A percentile compares a stretch with the other conserved stretches of the same genome.
These are phyloP conservation scores for Fusarium veterinarium DNA, from an alignment of 2,329 filamentous ascomycete genomes.

Conservation along the genomic window DNA sequence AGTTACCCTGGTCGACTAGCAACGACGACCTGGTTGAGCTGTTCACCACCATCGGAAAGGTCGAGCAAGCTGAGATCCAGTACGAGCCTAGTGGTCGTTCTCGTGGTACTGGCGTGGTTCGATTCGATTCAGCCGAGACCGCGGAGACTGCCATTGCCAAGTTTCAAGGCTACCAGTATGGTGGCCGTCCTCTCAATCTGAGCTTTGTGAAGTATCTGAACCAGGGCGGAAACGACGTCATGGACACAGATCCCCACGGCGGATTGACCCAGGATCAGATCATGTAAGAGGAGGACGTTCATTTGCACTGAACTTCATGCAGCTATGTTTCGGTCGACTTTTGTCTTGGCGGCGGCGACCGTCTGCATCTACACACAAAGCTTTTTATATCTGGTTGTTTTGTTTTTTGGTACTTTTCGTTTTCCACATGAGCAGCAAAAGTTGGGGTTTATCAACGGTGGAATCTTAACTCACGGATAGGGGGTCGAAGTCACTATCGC, in stretches of 20 bases:
- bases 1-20: slow-evolving; percentile 99
- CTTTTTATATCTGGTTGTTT: slow-evolving; percentile 38
- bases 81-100: slow-evolving; percentile 97
- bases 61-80: slow-evolving; percentile 98
- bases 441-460: slow-evolving; percentile 40
- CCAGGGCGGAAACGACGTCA: slow-evolving; percentile 73
- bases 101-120: slow-evolving; percentile 94
- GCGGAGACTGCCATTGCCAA: slow-evolving; percentile 96
- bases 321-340: slow-evolving; percentile 13
- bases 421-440: slow-evolving; percentile 43
- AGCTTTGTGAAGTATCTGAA: slow-evolving; percentile 95
- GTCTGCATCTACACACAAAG: slow-evolving; percentile 8
- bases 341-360: slow-evolving; percentile 12
- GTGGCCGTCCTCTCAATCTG: slow-evolving; percentile 90
- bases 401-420: slow-evolving; percentile 31
- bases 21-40: slow-evolving; percentile 97
- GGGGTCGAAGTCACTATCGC: slow-evolving; percentile 33
- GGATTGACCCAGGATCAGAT: slow-evolving; percentile 97
- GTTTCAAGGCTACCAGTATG: slow-evolving; percentile 98
- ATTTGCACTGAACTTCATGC: slow-evolving; percentile 20
- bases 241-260: slow-evolving; percentile 83
- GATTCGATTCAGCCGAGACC: slow-evolving; percentile 85
- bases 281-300: slow-evolving; percentile 70
- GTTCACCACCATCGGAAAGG: slow-evolving; percentile 97
- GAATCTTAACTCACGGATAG: slow-evolving; percentile 35